phyloP scores from a whole-genome alignment of 768 basidiomycete species.

The Mycena latifolia region DNA sequence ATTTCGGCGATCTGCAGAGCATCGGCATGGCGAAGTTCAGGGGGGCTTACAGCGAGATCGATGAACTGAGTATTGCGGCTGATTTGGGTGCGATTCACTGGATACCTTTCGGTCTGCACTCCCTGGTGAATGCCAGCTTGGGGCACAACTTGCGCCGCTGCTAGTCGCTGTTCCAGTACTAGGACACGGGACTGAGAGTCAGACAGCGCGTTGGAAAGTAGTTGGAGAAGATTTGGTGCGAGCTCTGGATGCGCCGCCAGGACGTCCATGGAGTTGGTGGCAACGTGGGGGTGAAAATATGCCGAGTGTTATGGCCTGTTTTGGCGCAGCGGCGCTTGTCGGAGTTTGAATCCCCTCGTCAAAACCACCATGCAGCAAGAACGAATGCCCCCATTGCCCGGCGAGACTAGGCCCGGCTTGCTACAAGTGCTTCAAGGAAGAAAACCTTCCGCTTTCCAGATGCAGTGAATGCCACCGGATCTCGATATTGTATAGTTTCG shows the following conservation, averaged over 20 bases:
- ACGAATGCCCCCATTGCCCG: background rate
- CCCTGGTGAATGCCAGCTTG: background rate
- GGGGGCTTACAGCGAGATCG: background rate
- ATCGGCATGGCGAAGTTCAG: background rate
- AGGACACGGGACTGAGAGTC: background rate
- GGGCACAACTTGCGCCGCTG: background rate
- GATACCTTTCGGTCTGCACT: background rate
- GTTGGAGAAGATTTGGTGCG: background rate
- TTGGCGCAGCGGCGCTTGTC: no score
- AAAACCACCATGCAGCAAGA: background rate
- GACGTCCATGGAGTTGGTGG: background rate
- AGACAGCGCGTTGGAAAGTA: background rate
- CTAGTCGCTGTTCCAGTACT: background rate
- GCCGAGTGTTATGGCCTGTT: no score
- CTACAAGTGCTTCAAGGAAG: slow-evolving; percentile 7
- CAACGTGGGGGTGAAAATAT: no score
- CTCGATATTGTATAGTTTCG: no score
- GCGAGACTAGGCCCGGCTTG: slow-evolving; percentile 1
- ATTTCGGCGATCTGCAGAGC: background rate
- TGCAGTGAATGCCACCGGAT: slow-evolving; percentile 1
- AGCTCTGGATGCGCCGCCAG: background rate
- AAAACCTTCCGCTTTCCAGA: background rate
- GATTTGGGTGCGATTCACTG: background rate
- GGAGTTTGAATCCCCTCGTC: background rate
- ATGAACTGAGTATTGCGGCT: background rate